Base-by-base conservation (phyloP, 805 yeast species). In the Maudiozyma barnettii region DNA sequence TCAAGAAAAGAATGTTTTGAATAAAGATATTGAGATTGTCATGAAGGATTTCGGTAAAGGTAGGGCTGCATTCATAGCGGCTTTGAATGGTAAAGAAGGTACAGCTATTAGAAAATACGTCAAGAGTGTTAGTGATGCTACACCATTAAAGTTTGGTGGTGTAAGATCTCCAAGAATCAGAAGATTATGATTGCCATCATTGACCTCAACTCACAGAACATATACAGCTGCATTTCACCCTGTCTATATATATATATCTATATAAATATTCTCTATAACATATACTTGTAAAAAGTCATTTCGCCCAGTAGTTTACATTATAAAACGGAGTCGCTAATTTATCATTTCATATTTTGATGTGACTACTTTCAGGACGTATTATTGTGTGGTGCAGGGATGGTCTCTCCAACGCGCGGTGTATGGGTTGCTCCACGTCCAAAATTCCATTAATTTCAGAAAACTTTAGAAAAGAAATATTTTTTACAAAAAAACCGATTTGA, bases 61-160 rank as follows among this genome's bases (percentile, higher is more conserved):
- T 39, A 78, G 97, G 66, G 81, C 79, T 51, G 96, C 95, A 1
- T 90, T 93, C 55, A 69, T 80, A 47, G 82, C 81, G 45, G 95
- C 95, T 1, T 74, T 91, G 54, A 78, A 78, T 57, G 96, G 97
- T 56, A 85, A 84, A 62, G 98, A 91, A 71, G 97, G 97, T 45
- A 67, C 74, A 39, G 66, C 71, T 30, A 71, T 93, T 37, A 77
- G 87, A 60, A 74, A 75, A n/a, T 72, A 76, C 46, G 76, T 93
- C 36, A 75, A 76, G 31, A 78, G 89, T 58, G 69, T 91, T 30
- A 75, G 84, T 43, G 98, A 91, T 59, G 74, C 76, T 54, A 88
- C 99, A 5, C 77, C 77, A 49, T 74, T 91, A 71, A 84, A 85
- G 67, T 87, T 87, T 60, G 99, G 99, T 73, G 98, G 98, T 73